These are phyloP conservation scores for Xylariaceae sp. DNA, from an alignment of 2,329 filamentous ascomycete species.

Conservation along the genomic window DNA sequence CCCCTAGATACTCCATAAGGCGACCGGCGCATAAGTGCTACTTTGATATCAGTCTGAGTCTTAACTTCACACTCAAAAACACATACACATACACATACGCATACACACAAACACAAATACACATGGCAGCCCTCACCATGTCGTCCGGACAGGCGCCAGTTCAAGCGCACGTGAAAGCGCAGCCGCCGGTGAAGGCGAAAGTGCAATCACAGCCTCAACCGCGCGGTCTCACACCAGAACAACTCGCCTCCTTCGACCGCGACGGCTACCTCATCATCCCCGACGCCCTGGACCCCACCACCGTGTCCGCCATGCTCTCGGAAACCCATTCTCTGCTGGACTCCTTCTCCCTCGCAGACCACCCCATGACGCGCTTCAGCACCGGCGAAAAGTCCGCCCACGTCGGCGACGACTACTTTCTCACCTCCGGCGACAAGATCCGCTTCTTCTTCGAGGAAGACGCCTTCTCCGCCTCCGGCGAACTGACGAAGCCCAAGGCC, in stretches of 20 bases:
- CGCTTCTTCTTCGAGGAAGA: slow-evolving; percentile 98
- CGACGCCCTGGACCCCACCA: slow-evolving; percentile 61
- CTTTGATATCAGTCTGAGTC: too few species aligned
- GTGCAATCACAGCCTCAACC: slow-evolving; percentile 17
- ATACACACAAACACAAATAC: too few species aligned
- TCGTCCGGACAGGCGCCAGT: too few species aligned
- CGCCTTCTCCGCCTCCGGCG: slow-evolving; percentile 63
- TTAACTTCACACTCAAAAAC: too few species aligned
- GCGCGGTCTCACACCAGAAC: slow-evolving; percentile 61
- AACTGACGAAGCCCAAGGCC: slow-evolving; percentile 71
- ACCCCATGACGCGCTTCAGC: slow-evolving; percentile 91
- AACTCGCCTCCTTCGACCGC: slow-evolving; percentile 65
- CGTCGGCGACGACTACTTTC: slow-evolving; percentile 92
- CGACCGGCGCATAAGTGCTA: too few species aligned
- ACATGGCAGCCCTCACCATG: too few species aligned
- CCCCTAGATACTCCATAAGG: too few species aligned
- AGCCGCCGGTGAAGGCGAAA: too few species aligned
- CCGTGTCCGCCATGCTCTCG: slow-evolving; percentile 61
- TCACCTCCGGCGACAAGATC: slow-evolving; percentile 81
- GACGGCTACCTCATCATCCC: slow-evolving; percentile 91
- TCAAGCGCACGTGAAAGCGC: too few species aligned
- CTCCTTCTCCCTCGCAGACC: slow-evolving; percentile 69
- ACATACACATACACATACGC: too few species aligned
- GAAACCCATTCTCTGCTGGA: slow-evolving; percentile 72
- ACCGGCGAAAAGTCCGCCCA: slow-evolving; percentile 72